These are phyloP conservation scores for Taphrina populina DNA, from an alignment of 1,139 yeast species.

Conservation along the genomic window DNA sequence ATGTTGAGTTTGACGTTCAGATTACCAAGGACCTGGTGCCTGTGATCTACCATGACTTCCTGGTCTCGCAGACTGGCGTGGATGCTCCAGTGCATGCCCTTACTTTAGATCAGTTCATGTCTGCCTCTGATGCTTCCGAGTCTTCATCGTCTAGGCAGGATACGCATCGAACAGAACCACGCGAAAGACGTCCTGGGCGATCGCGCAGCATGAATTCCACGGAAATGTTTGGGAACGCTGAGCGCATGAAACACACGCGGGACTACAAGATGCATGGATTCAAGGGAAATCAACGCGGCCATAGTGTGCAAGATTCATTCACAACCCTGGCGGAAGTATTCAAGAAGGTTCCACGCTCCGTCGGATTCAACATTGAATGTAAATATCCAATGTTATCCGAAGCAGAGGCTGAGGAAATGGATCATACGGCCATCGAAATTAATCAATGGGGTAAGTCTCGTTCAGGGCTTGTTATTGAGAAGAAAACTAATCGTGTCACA, in stretches of 20 bases:
- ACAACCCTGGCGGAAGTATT: conserved; percentile 85
- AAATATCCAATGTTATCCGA: conserved; percentile 93
- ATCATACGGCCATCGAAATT: conserved; percentile 77
- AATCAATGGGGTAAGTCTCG: conserved; percentile 63
- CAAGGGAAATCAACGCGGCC: conserved; percentile 88
- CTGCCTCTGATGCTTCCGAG: conserved; percentile 48
- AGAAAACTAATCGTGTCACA: background rate
- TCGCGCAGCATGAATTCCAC: conserved; percentile 37
- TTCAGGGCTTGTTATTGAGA: conserved; percentile 44
- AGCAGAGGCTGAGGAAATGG: conserved; percentile 84
- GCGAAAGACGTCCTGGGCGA: conserved; percentile 20
- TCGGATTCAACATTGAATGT: conserved; percentile 92
- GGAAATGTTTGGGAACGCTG: conserved; percentile 20
- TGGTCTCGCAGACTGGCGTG: conserved; percentile 93
- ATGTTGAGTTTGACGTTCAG: conserved; percentile 88
- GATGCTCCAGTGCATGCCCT: conserved; percentile 95
- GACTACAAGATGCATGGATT: conserved; percentile 84
- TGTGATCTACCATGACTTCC: conserved; percentile 90
- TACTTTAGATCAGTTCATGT: conserved; percentile 84
- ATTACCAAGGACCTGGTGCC: conserved; percentile 90
- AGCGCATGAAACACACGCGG: conserved; percentile 74
- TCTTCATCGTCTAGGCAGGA: conserved; percentile 22
- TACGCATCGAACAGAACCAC: conserved; percentile 2
- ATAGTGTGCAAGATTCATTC: conserved; percentile 85
- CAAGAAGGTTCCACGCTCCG: conserved; percentile 72